phyloP scores from a whole-genome alignment of 805 yeast genomes.

The Cyberlindnera subsufficiens region DNA sequence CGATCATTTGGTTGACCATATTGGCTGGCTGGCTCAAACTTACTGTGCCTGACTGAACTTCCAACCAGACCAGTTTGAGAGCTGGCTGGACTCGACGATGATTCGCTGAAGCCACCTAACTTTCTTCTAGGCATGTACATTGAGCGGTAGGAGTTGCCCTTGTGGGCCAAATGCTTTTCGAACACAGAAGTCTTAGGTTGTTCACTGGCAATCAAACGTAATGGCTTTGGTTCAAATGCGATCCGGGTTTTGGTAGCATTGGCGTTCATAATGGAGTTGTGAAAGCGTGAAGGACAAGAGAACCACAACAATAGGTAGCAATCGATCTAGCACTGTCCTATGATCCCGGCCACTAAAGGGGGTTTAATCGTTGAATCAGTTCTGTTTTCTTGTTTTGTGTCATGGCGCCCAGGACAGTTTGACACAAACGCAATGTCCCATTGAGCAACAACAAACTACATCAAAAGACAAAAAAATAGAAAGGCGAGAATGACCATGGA shows the following conservation, averaged over 20 bases:
- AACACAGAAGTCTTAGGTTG: constrained; percentile 17
- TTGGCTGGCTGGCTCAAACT: not conserved
- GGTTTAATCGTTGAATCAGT: too few species aligned
- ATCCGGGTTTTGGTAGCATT: not conserved
- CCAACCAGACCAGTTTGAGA: not conserved
- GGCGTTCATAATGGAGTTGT: not conserved
- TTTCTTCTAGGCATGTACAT: not conserved
- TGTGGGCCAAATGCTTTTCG: constrained; percentile 15
- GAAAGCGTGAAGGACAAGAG: too few species aligned
- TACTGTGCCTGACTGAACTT: not conserved
- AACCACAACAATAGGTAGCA: too few species aligned
- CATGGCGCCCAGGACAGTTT: too few species aligned
- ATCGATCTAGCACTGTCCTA: too few species aligned
- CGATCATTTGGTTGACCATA: not conserved
- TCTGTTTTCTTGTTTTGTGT: too few species aligned
- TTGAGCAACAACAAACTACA: not conserved
- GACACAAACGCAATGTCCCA: not conserved
- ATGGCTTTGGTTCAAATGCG: constrained; percentile 3
- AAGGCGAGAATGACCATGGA: too few species aligned
- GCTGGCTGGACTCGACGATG: not conserved
- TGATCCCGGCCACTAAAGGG: too few species aligned
- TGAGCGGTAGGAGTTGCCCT: not conserved
- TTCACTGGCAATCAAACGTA: constrained; percentile 8
- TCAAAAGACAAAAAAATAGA: not conserved
- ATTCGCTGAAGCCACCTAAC: not conserved